Evolutionary conservation across 441 rosid genomes (phyloP).

Genomic region (Brassica hybrid): DNA sequence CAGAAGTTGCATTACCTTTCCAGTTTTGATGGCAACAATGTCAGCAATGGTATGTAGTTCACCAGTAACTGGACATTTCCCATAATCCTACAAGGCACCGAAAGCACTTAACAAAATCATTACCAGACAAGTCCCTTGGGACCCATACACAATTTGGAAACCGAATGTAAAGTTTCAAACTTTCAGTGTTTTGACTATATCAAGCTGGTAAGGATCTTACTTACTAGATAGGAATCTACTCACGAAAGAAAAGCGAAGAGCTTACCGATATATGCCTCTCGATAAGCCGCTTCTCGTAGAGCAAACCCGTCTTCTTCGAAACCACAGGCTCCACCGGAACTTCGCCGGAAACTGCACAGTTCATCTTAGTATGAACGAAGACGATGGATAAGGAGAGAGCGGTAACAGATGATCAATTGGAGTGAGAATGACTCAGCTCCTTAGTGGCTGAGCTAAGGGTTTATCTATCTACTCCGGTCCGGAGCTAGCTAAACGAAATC

Average conservation of each 20-base stretch:
- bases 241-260: too few species aligned
- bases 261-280: conserved; percentile 79
- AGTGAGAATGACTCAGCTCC: neutral
- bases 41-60: conserved; percentile 79
- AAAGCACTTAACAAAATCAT: conserved; percentile 7
- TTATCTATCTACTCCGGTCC: conserved; percentile 36
- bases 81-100: conserved; percentile 64
- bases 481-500: conserved; percentile 31
- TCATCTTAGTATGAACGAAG: conserved; percentile 52
- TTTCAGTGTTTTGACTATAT: too few species aligned
- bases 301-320: conserved; percentile 77
- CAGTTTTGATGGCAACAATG: conserved; percentile 73
- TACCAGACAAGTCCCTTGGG: too few species aligned
- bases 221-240: neutral
- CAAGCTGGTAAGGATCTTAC: neutral
- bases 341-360: conserved; percentile 97
- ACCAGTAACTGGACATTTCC: conserved; percentile 92
- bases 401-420: conserved; percentile 23
- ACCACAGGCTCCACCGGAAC: conserved; percentile 98
- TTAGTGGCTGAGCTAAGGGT: conserved; percentile 35
- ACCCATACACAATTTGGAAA: too few species aligned
- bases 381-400: too few species aligned
- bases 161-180: too few species aligned
- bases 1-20: conserved; percentile 58
- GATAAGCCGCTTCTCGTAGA: conserved; percentile 91